Conservation (phyloP, 495 filamentous ascomycete species). For the Poronia punctata region DNA sequence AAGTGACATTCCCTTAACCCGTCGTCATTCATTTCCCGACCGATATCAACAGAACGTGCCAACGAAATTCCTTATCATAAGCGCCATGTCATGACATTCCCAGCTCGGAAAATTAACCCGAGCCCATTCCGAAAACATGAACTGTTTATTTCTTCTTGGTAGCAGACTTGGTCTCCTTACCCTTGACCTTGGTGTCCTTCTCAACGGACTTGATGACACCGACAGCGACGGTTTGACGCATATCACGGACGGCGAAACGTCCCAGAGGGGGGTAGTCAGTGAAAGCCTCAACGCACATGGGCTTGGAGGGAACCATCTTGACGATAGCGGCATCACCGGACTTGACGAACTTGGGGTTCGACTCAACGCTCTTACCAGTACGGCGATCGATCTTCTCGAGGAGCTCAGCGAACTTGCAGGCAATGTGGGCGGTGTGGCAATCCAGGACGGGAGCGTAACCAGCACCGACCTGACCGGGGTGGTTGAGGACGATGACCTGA, state of each 20-base stretch:
- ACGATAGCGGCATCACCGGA: conserved; percentile 99
- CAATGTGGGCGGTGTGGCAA: conserved; percentile 99
- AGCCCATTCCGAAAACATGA: conserved; percentile 2
- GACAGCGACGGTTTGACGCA: conserved; percentile 91
- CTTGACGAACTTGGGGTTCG: conserved; percentile 97
- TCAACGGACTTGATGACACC: conserved; percentile 77
- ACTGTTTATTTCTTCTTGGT: conserved; percentile 60
- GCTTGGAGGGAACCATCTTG: conserved; percentile 99
- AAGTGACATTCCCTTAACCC: conserved; percentile 40
- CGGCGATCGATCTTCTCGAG: conserved; percentile 99
- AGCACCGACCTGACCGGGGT: conserved; percentile 98
- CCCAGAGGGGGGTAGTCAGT: conserved; percentile 98
- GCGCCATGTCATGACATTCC: conserved; percentile 13
- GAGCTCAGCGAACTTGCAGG: conserved; percentile 99
- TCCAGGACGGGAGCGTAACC: conserved; percentile 98
- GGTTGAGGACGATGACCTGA: conserved; percentile 99
- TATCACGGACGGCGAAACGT: conserved; percentile 96
- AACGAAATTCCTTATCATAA: conserved; percentile 23
- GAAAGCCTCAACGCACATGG: conserved; percentile 99
- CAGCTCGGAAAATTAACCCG: conserved; percentile 6
- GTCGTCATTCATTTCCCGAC: conserved; percentile 23
- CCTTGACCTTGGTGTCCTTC: conserved; percentile 36
- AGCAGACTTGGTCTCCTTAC: conserved; percentile 62
- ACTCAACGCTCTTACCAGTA: conserved; percentile 96
- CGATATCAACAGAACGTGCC: conserved; percentile 38